These are phyloP conservation scores for Trametes sp. DNA, from an alignment of 1,284 basidiomycete species.

Conservation along the genomic window DNA sequence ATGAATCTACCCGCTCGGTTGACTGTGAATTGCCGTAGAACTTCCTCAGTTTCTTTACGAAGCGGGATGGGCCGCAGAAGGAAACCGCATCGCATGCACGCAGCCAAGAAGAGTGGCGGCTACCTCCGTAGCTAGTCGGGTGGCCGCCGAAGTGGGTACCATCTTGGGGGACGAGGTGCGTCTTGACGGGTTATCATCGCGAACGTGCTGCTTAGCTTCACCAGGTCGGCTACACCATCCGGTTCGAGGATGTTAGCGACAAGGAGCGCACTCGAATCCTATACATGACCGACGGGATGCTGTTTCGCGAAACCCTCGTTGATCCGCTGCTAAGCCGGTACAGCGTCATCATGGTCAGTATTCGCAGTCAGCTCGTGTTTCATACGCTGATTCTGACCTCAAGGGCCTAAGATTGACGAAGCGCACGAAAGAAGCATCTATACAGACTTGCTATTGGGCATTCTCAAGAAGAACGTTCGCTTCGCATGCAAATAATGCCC, in stretches of 20 bases:
- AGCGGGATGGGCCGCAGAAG: slow-evolving; percentile 86
- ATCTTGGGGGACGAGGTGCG: slow-evolving; percentile 90
- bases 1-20: neutral
- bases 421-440: slow-evolving; percentile 96
- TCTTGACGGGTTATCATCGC: slow-evolving; percentile 9
- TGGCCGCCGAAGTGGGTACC: slow-evolving; percentile 89
- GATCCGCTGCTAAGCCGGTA: slow-evolving; percentile 91
- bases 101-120: slow-evolving; percentile 97
- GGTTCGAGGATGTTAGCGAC: slow-evolving; percentile 93
- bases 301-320: slow-evolving; percentile 93
- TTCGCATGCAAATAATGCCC: too few relatives aligned
- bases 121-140: slow-evolving; percentile 90
- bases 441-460: slow-evolving; percentile 92
- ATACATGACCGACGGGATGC: slow-evolving; percentile 98
- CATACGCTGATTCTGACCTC: slow-evolving; percentile 25
- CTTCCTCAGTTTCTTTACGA: slow-evolving; percentile 95
- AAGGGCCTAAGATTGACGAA: slow-evolving; percentile 82
- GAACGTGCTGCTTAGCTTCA: neutral
- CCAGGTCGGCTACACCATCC: slow-evolving; percentile 96
- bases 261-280: slow-evolving; percentile 88
- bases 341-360: slow-evolving; percentile 91
- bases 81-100: slow-evolving; percentile 87
- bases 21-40: slow-evolving; percentile 56
- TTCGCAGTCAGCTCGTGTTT: neutral
- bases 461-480: slow-evolving; percentile 81